These are phyloP conservation scores for Ramaria sp. DNA, from an alignment of 768 basidiomycete species.

Conservation along the genomic window DNA sequence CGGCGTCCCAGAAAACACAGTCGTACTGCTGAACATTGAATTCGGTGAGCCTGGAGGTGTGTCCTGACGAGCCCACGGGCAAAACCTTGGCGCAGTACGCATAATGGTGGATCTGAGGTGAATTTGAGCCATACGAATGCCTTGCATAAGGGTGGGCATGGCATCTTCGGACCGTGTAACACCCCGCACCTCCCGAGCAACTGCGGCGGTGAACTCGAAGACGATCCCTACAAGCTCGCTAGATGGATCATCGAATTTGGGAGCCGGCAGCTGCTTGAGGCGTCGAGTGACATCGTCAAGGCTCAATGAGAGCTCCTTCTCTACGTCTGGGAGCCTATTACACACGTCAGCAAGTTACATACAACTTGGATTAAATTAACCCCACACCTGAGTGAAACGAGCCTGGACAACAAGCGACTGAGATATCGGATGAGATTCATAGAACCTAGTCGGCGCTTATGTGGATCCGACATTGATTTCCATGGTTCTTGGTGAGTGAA, in stretches of 20 bases:
- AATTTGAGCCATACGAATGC: conserved; percentile 42
- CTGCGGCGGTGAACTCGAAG: conserved; percentile 33
- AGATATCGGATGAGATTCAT: conserved; percentile 6
- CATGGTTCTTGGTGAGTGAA: conserved; percentile 27
- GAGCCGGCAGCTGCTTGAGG: conserved; percentile 30
- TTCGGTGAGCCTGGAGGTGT: conserved; percentile 8
- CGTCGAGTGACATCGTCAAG: conserved; percentile 29
- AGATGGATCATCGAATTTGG: conserved; percentile 45
- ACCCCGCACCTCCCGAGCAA: conserved; percentile 40
- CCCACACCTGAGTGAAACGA: conserved; percentile 4
- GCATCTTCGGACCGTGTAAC: background rate
- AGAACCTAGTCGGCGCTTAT: conserved; percentile 1
- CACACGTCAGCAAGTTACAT: background rate
- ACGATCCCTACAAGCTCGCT: conserved; percentile 45
- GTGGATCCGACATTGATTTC: background rate
- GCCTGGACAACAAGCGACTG: conserved; percentile 1
- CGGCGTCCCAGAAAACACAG: background rate
- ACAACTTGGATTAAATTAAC: background rate
- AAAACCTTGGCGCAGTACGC: conserved; percentile 46
- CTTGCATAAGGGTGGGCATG: conserved; percentile 16
- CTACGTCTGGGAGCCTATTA: conserved; percentile 52
- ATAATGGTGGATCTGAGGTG: conserved; percentile 34
- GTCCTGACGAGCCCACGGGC: conserved; percentile 26
- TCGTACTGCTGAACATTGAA: background rate
- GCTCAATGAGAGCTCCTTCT: conserved; percentile 41